These are phyloP conservation scores for Asclepias syriaca DNA, from an alignment of 257 asterid genomes.

Conservation along the genomic window DNA sequence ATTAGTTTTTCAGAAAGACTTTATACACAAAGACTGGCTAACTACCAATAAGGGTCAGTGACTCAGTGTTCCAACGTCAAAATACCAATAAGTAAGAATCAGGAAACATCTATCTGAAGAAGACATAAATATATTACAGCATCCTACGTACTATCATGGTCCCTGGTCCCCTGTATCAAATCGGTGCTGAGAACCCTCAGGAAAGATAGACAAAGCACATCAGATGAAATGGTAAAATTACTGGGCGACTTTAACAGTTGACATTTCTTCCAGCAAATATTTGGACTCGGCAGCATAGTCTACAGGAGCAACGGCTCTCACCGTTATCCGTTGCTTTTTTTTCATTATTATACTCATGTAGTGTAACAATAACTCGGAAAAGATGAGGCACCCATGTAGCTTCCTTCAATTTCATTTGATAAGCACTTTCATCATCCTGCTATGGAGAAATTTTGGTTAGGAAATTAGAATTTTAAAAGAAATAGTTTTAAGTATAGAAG, in stretches of 20 bases:
- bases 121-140: background rate
- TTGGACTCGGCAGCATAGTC: conserved; percentile 78
- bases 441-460: background rate
- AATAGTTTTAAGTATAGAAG: background rate
- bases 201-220: background rate
- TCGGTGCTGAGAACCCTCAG: too few relatives aligned
- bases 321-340: conserved; percentile 80
- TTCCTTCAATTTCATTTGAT: conserved; percentile 35
- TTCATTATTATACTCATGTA: conserved; percentile 68
- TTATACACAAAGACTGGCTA: background rate
- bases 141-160: background rate
- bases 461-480: conserved; percentile 5
- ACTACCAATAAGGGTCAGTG: background rate
- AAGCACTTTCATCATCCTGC: conserved; percentile 45
- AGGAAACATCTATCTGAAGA: background rate
- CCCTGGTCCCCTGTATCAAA: background rate
- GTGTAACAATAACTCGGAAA: conserved; percentile 64
- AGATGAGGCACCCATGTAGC: conserved; percentile 68
- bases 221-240: conserved; percentile 7
- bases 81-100: background rate
- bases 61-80: background rate
- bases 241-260: conserved; percentile 49
- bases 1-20: background rate
- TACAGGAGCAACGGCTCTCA: conserved; percentile 58
- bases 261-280: conserved; percentile 59